Base-by-base conservation (phyloP, 2,329 filamentous ascomycete genomes). In the Penicillium sp. region DNA sequence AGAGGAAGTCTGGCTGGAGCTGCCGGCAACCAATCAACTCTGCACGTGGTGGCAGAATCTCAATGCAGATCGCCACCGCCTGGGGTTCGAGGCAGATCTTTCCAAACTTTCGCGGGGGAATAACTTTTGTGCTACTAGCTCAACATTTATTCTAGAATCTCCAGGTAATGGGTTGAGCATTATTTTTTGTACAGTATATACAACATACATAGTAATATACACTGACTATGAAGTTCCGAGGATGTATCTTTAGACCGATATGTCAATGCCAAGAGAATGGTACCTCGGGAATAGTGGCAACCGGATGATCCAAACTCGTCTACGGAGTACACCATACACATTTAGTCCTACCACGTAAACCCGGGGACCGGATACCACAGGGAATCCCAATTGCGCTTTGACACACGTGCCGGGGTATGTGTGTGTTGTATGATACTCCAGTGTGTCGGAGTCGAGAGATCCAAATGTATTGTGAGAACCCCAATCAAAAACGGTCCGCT, bases 11-110 rank as follows among this genome's bases (percentile, higher is more conserved):
- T 6, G 29, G 36, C 58, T 55, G 47, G 47, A 54, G 45, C 1
- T 36, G 18, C 57, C 57, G 49, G 26, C 29, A 59, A n/a, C 68
- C 68, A 70, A 70, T 70, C 26, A 67, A 47, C 14, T 3, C 3
- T n/a, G 59, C 68, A 70, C 68, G 68, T 70, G 68, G 56, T 23
- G 63, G 67, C 67, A 70, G 63, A 67, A 69, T 64, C 19, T 2
- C 38, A 29, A 27, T 26, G 35, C 26, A 30, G 58, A 60, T 61
- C 47, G 48, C 23, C 47, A 41, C 50, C 53, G 47, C 47, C 44
- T 52, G 40, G 47, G 30, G 35, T 46, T 49, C 29, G 32, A 35
- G 45, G 39, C 40, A 44, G 29, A 30, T 55, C 42, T 26, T 13
- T 16, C 36, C 40, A 34, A 30, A 47, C n/a, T 32, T 47, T 53